Conservation (phyloP, 495 filamentous ascomycete species). For the Hypoxylon subgilvum region DNA sequence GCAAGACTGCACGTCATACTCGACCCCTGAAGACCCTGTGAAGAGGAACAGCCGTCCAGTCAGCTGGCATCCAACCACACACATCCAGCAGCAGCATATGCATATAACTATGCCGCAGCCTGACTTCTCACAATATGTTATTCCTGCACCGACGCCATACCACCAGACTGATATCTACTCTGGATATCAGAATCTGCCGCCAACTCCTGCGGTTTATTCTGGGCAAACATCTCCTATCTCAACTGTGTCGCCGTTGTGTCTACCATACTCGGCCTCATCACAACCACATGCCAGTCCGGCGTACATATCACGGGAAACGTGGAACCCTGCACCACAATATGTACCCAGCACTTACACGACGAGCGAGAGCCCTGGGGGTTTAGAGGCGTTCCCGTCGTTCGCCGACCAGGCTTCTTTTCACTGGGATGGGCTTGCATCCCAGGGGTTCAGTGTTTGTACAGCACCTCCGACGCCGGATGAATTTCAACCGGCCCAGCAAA, state of each 20-base stretch:
- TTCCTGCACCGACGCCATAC: conserved; percentile 42
- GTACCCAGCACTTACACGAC: conserved; percentile 15
- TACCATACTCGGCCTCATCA: conserved; percentile 39
- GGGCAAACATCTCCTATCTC: conserved; percentile 54
- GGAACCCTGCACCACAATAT: conserved; percentile 26
- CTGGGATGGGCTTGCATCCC: conserved; percentile 50
- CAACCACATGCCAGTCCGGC: conserved; percentile 28
- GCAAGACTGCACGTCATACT: conserved; percentile 39
- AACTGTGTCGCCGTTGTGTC: conserved; percentile 49
- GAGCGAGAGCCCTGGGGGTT: conserved; percentile 9
- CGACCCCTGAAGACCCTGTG: conserved; percentile 42
- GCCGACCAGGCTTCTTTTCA: conserved; percentile 33
- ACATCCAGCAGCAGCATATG: conserved; percentile 46
- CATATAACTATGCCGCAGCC: conserved; percentile 44
- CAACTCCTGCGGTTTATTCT: conserved; percentile 51
- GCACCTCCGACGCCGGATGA: conserved; percentile 68
- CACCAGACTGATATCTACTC: conserved; percentile 46
- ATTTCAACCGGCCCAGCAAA: conserved; percentile 58
- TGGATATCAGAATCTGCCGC: conserved; percentile 48
- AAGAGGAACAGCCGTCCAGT: conserved; percentile 58
- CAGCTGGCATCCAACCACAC: conserved; percentile 72
- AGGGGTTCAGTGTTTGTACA: conserved; percentile 47
- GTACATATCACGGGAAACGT: conserved; percentile 36
- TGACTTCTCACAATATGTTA: conserved; percentile 38
- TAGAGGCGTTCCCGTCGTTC: conserved; percentile 33